Percentiles rank a stretch among this genome's conserved stretches.
Conservation (phyloP, 768 basidiomycete genomes). For the Lactarius pseudohatsudake region DNA sequence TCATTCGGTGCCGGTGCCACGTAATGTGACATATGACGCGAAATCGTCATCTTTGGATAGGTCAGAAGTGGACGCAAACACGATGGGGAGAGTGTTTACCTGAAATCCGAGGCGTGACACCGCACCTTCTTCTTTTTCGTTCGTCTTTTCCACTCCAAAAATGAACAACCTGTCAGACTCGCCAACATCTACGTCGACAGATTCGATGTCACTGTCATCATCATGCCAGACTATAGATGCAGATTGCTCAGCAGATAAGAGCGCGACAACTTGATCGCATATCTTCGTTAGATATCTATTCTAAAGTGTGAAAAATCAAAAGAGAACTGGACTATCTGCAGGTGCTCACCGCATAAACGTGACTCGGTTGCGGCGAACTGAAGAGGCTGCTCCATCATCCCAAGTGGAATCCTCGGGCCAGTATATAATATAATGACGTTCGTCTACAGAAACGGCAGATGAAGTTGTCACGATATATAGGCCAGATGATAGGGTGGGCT, state of each 20-base stretch:
- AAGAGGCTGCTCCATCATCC: constrained; percentile 47
- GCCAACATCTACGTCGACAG: constrained; percentile 42
- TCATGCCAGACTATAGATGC: constrained; percentile 46
- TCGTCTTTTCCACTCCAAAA: constrained; percentile 54
- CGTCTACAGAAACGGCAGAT: constrained; percentile 21
- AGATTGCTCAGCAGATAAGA: constrained; percentile 51
- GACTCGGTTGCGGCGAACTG: constrained; percentile 51
- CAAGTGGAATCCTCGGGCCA: constrained; percentile 45
- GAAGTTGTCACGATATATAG: constrained; percentile 43
- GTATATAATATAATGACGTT: constrained; percentile 40
- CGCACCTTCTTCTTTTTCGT: constrained; percentile 55
- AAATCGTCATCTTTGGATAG: not conserved
- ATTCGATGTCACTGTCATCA: constrained; percentile 31
- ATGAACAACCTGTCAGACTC: constrained; percentile 48
- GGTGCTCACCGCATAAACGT: constrained; percentile 58
- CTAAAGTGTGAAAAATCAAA: not conserved
- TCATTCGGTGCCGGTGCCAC: not conserved
- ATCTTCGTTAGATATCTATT: constrained; percentile 59
- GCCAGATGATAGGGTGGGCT: constrained; percentile 46
- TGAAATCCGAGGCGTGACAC: constrained; percentile 45
- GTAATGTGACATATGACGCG: not conserved
- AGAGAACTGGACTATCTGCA: not conserved
- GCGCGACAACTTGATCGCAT: constrained; percentile 52
- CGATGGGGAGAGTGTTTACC: constrained; percentile 34
- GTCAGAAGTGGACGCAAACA: not conserved